Percentiles rank a stretch among this genome's conserved stretches.
Evolutionary conservation across 192 early-diverging fungal genomes (phyloP).

Genomic region (Coemansia sp.): DNA sequence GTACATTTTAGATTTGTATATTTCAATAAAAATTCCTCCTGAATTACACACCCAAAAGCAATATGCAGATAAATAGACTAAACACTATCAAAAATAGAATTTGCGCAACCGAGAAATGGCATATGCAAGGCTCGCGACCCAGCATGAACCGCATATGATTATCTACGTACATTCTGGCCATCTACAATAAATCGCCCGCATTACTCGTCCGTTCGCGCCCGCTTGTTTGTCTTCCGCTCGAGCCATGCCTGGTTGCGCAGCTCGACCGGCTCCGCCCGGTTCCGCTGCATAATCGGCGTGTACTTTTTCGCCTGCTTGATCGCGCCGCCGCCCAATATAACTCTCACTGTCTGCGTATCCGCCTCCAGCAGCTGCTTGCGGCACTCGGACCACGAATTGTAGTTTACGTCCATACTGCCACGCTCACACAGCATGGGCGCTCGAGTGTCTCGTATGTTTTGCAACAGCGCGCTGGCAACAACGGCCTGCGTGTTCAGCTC

Average conservation of each 20-base stretch:
- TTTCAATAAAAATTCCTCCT: too few species aligned
- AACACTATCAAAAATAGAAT: too few species aligned
- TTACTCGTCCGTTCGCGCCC: too few species aligned
- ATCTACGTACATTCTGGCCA: too few species aligned
- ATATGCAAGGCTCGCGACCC: too few species aligned
- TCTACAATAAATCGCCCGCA: too few species aligned
- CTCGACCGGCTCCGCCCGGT: slow-evolving; percentile 38
- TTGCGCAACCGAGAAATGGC: too few species aligned
- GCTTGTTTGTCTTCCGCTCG: slow-evolving; percentile 49
- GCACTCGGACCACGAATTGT: slow-evolving; percentile 24
- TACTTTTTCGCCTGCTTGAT: slow-evolving; percentile 30
- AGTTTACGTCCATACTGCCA: not conserved
- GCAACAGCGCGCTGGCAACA: slow-evolving; percentile 39
- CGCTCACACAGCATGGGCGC: slow-evolving; percentile 8
- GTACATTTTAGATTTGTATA: too few species aligned
- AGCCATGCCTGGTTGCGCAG: slow-evolving; percentile 47
- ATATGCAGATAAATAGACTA: too few species aligned
- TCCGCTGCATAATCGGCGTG: slow-evolving; percentile 38
- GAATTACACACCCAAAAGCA: too few species aligned
- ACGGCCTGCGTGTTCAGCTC: slow-evolving; percentile 38
- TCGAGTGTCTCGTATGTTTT: slow-evolving; percentile 23
- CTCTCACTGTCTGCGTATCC: slow-evolving; percentile 7
- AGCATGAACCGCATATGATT: too few species aligned
- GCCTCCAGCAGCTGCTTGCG: slow-evolving; percentile 1
- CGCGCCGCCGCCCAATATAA: slow-evolving; percentile 35